phyloP scores from a whole-genome alignment of 495 filamentous ascomycete genomes.

The Penicillium ucsense region DNA sequence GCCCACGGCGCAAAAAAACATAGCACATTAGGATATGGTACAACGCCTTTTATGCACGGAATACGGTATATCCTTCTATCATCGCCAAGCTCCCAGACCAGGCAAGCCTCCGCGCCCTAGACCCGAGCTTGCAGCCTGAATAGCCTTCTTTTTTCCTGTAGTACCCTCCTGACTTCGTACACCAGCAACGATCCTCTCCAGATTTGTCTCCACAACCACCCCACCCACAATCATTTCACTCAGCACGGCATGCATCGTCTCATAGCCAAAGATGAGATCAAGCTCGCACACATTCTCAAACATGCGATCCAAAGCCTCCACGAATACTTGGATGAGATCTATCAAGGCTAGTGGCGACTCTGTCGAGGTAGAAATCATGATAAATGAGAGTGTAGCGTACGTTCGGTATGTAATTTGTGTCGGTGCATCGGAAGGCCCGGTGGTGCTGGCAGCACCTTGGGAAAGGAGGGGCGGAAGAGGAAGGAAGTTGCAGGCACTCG shows the following conservation, averaged over 20 bases:
- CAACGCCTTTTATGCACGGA: neutral
- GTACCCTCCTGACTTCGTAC: conserved; percentile 74
- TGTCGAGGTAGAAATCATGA: conserved; percentile 93
- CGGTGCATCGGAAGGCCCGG: conserved; percentile 71
- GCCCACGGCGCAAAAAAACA: neutral
- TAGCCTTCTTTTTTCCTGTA: conserved; percentile 56
- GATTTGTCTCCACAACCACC: conserved; percentile 86
- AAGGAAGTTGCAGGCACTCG: conserved; percentile 93
- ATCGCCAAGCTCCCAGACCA: conserved; percentile 35
- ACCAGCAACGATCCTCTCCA: conserved; percentile 77
- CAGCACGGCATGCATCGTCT: conserved; percentile 85
- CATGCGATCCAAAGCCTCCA: conserved; percentile 85
- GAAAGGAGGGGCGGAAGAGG: conserved; percentile 64
- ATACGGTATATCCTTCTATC: conserved; percentile 1
- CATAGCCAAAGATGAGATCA: conserved; percentile 97
- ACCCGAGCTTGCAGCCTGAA: conserved; percentile 34
- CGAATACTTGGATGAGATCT: conserved; percentile 95
- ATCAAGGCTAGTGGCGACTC: conserved; percentile 93
- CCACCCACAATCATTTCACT: conserved; percentile 95
- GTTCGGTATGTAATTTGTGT: conserved; percentile 96
- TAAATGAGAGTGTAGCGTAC: conserved; percentile 97
- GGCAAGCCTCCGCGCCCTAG: conserved; percentile 30
- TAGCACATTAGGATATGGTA: neutral
- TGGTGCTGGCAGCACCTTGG: conserved; percentile 47
- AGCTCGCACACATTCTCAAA: conserved; percentile 99